These are phyloP conservation scores for Penicillium paneum DNA, from an alignment of 2,329 filamentous ascomycete genomes.

Conservation along the genomic window DNA sequence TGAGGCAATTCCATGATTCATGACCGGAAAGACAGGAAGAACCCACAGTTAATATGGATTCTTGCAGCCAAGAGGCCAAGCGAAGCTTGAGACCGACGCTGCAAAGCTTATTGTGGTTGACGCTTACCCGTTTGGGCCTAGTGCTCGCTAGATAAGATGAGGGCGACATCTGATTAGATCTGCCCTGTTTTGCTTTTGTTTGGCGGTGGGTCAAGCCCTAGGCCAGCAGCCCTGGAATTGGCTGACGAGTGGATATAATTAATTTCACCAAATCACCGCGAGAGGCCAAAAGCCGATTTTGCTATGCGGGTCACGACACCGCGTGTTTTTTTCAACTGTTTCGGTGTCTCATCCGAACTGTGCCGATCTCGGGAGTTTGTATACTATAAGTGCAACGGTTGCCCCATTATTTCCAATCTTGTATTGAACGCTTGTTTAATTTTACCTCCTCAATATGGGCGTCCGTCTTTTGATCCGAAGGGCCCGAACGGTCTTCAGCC, in stretches of 20 bases:
- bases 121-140: background rate
- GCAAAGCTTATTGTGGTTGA: background rate
- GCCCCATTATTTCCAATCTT: background rate
- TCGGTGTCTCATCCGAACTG: background rate
- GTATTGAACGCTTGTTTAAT: background rate
- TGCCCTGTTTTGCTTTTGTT: background rate
- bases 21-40: background rate
- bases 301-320: background rate
- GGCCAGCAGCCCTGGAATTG: background rate
- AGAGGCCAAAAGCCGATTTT: background rate
- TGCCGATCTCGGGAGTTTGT: background rate
- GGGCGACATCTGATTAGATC: conserved; percentile 8
- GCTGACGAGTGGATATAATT: background rate
- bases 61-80: conserved; percentile 4
- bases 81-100: conserved; percentile 1
- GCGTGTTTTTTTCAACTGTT: background rate
- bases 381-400: background rate
- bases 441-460: background rate
- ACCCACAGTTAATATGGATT: background rate
- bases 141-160: conserved; percentile 2
- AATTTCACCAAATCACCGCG: background rate
- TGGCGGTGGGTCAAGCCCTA: background rate
- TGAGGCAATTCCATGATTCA: background rate
- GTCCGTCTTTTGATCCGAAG: background rate
- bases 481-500: background rate